Percentiles rank a stretch among this genome's conserved stretches.
phyloP scores from a whole-genome alignment of 2,329 filamentous ascomycete species.

The Fusarium nelsonii region DNA sequence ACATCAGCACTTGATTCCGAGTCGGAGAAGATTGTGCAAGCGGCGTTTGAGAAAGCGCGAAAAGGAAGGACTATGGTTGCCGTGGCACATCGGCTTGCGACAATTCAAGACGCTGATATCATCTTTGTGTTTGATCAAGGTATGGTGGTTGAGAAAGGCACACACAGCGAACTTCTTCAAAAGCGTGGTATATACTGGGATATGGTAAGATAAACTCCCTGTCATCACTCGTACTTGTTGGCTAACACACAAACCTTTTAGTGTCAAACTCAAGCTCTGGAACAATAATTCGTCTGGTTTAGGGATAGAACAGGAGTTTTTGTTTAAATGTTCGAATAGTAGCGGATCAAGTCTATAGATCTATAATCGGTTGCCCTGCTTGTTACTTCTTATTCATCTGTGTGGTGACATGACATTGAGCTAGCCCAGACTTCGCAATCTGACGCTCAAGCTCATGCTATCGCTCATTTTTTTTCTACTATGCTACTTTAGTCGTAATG shows the following conservation, averaged over 20 bases:
- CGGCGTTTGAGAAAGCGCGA: constrained; percentile 73
- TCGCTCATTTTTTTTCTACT: background rate
- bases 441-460: background rate
- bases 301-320: background rate
- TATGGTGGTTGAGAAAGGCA: constrained; percentile 16
- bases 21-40: constrained; percentile 71
- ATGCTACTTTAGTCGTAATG: background rate
- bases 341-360: background rate
- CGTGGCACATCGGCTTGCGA: constrained; percentile 81
- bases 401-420: background rate
- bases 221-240: background rate
- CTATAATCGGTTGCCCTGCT: background rate
- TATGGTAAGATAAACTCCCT: constrained; percentile 4
- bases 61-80: constrained; percentile 75
- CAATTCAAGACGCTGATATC: constrained; percentile 80
- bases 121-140: constrained; percentile 71
- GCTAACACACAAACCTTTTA: background rate
- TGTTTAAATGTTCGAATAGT: background rate
- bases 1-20: constrained; percentile 77
- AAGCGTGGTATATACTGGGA: constrained; percentile 17
- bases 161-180: background rate
- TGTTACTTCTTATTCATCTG: background rate
- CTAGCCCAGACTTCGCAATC: background rate
- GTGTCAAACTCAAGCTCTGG: constrained; percentile 35
- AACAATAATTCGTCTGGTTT: constrained; percentile 14